Evolutionary conservation across 202 grass and related monocot species (phyloP).

Genomic region (Schoenoplectus tabernaemontani): DNA sequence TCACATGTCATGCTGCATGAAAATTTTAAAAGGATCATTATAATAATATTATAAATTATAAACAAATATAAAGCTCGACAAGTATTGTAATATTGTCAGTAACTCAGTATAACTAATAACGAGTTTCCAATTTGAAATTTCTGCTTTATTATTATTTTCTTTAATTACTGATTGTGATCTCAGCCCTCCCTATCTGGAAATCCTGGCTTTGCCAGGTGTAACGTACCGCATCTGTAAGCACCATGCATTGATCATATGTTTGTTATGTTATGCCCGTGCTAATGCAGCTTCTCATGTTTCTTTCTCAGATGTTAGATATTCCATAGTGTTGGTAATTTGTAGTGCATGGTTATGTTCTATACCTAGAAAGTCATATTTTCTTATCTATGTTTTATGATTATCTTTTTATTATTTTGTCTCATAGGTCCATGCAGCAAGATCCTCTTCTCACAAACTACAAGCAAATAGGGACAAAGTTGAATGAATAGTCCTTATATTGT

Average conservation of each 20-base stretch:
- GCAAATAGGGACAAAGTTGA: background rate
- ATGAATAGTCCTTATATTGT: background rate
- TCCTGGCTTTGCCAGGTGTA: background rate
- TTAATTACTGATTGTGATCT: too few species aligned
- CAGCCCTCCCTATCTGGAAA: too few species aligned
- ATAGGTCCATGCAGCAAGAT: background rate
- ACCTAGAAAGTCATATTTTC: background rate
- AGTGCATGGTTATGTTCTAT: background rate
- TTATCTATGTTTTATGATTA: background rate
- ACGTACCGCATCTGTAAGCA: background rate
- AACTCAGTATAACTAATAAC: too few species aligned
- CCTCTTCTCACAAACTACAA: background rate
- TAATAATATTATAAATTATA: too few species aligned
- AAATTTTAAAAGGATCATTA: too few species aligned
- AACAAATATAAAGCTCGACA: too few species aligned
- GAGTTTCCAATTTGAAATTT: too few species aligned
- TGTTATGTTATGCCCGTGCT: background rate
- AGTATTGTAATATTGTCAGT: too few species aligned
- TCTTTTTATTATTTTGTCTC: background rate
- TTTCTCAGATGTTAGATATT: background rate
- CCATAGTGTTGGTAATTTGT: background rate
- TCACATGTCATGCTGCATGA: too few species aligned
- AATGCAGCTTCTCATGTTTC: constrained; percentile 1
- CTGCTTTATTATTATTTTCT: too few species aligned
- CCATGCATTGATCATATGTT: background rate